These are phyloP conservation scores for Zea luxurians DNA, from an alignment of 176 grass and related monocot species.

Conservation along the genomic window DNA sequence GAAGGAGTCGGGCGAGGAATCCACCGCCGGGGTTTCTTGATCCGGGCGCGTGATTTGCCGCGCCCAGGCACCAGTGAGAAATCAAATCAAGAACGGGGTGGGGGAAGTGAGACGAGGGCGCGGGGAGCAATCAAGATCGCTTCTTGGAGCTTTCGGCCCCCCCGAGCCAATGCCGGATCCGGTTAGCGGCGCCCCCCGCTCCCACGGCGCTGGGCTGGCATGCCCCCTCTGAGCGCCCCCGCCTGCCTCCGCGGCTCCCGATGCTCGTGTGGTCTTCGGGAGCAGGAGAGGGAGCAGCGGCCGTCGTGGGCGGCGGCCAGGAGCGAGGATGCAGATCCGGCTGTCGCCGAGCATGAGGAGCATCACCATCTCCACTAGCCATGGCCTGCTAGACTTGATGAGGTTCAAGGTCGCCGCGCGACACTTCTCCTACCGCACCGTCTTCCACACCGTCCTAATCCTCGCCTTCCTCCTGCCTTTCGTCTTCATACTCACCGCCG, in stretches of 20 bases:
- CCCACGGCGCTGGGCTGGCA: conserved; percentile 24
- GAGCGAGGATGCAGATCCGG: conserved; percentile 97
- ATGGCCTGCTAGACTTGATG: conserved; percentile 90
- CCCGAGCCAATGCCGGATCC: conserved; percentile 75
- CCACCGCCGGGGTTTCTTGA: conserved; percentile 18
- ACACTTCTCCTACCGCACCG: conserved; percentile 91
- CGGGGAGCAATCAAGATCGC: conserved; percentile 16
- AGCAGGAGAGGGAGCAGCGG: conserved; percentile 2
- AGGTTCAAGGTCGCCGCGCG: conserved; percentile 82
- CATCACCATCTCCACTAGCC: conserved; percentile 92
- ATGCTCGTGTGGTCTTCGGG: conserved; percentile 21
- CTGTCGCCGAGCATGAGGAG: conserved; percentile 97
- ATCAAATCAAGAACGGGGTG: not conserved
- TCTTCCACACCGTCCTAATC: conserved; percentile 91
- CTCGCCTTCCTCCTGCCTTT: conserved; percentile 90
- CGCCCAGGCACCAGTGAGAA: not conserved
- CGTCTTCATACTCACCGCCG: conserved; percentile 88
- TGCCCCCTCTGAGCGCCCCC: conserved; percentile 40
- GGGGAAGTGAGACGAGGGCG: not conserved
- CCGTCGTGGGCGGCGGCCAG: conserved; percentile 10
- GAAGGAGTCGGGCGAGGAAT: not conserved
- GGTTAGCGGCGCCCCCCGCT: conserved; percentile 29
- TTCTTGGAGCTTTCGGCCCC: not conserved
- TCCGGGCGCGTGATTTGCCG: conserved; percentile 5
- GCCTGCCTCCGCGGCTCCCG: conserved; percentile 16